Evolutionary conservation across 768 basidiomycete species (phyloP), one percentile per base, ranked within the genome.

Genomic region (Russula sp.): DNA sequence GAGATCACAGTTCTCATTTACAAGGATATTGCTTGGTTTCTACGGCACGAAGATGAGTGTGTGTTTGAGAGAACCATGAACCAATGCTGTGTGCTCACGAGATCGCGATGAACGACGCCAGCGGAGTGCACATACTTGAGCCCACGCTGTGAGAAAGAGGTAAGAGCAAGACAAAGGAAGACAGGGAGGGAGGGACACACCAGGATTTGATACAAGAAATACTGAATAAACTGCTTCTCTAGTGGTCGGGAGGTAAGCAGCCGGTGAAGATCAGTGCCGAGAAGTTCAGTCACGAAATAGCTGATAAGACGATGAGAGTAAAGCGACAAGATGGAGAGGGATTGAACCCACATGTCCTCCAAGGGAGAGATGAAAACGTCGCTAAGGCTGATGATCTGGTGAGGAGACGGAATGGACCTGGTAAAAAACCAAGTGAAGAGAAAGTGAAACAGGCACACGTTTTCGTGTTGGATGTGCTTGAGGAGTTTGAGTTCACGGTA

Each of bases 351-450:
- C 93, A 97, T 83, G 77, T 97, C 95, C 74, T 99, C 97, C 22
- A 98, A 82, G n/a, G 97, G 97, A 11, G 97, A 98, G 71, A 99
- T 99, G 79, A 99, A 99, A 69, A 98, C 97, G 76, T 99, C 97
- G 75, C 89, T 91, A 60, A 99, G 82, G 69, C 94, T 96, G 82
- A 99, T 99, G 73, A 99, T 97, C 94, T 98, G 70, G 52, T 22
- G 58, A 49, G 11, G 55, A 31, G 42, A 18, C 22, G 16, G 22
- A 14, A 50, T 39, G 13, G 35, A 56, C 10, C 51, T 53, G 65
- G 57, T 48, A 31, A 45, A 32, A 18, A 48, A 48, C 45, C 47
- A 34, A 20, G 45, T 13, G 4, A 48, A 6, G 55, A 45, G 55
- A 51, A 57, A 48, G 54, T 27, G 6, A 57, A 32, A 54, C 5